Evolutionary conservation across 1,284 basidiomycete species (phyloP).

Genomic region (Xerocomus amazonicus): DNA sequence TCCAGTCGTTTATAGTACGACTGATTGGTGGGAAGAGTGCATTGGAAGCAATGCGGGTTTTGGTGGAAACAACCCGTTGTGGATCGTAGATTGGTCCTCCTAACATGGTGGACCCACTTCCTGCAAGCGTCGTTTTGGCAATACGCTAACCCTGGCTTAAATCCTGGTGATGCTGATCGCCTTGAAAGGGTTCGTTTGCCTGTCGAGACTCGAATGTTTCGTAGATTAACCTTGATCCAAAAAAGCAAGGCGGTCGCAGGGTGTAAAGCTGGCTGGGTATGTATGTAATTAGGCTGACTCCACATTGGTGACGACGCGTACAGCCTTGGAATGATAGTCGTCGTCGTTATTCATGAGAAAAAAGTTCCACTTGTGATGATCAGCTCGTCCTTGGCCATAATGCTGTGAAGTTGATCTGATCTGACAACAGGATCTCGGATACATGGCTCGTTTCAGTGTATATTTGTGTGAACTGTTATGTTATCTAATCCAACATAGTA

Average conservation of each 20-base stretch:
- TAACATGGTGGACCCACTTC: slow-evolving; percentile 44
- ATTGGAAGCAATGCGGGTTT: slow-evolving; percentile 56
- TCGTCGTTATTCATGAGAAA: too few relatives aligned
- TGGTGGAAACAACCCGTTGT: slow-evolving; percentile 49
- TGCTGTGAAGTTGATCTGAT: too few relatives aligned
- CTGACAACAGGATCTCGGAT: too few relatives aligned
- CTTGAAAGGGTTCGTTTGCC: slow-evolving; percentile 38
- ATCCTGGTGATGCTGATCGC: slow-evolving; percentile 54
- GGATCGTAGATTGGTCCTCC: slow-evolving; percentile 54
- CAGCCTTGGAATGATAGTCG: too few relatives aligned
- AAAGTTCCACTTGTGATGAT: too few relatives aligned
- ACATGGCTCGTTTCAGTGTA: too few relatives aligned
- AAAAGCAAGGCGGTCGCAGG: slow-evolving; percentile 11
- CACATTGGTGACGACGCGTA: too few relatives aligned
- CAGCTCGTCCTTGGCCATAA: too few relatives aligned
- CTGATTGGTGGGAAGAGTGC: slow-evolving; percentile 67
- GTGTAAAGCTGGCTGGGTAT: neutral
- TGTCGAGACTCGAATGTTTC: neutral
- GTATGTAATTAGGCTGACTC: too few relatives aligned
- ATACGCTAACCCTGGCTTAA: slow-evolving; percentile 48
- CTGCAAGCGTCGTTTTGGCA: slow-evolving; percentile 68
- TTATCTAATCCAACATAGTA: slow-evolving; percentile 16
- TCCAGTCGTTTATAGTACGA: slow-evolving; percentile 58
- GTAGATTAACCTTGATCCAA: neutral
- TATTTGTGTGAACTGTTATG: neutral